Conservation (phyloP, 1,284 basidiomycete genomes). For the Vanrija sp. region DNA sequence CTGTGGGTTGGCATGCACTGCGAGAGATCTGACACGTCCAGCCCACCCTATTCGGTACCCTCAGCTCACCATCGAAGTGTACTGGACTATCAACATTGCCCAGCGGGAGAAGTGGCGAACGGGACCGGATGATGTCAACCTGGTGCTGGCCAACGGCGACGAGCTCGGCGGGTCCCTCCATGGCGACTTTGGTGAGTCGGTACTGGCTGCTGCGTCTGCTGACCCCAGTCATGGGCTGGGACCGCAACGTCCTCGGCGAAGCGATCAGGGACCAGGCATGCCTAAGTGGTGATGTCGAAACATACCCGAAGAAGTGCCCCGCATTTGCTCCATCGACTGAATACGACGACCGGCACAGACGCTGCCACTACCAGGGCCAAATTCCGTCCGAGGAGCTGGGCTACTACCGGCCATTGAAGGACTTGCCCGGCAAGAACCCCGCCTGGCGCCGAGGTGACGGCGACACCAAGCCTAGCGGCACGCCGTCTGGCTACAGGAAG, state of each 20-base stretch:
- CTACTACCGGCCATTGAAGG: neutral
- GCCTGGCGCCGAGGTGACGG: constrained; percentile 19
- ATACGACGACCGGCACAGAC: neutral
- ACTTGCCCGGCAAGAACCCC: constrained; percentile 39
- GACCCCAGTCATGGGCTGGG: constrained; percentile 13
- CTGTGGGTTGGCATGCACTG: too few relatives aligned
- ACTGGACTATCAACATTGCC: constrained; percentile 25
- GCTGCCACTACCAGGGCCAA: constrained; percentile 8
- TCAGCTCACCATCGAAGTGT: constrained; percentile 11
- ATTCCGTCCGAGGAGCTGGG: constrained; percentile 14
- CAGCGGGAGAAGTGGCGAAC: constrained; percentile 27
- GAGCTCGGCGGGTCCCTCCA: constrained; percentile 21
- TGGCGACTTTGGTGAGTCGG: constrained; percentile 14
- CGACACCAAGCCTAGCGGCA: constrained; percentile 2
- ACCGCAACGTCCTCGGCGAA: constrained; percentile 20
- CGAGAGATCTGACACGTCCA: neutral
- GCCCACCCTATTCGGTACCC: neutral
- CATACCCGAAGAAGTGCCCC: constrained; percentile 3
- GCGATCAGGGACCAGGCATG: constrained; percentile 10
- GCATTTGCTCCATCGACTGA: constrained; percentile 4
- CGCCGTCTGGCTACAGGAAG: neutral
- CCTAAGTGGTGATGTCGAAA: neutral
- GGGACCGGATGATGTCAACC: neutral
- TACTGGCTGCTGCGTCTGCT: too few relatives aligned
- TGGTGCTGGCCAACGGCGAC: constrained; percentile 22